Evolutionary conservation across 495 filamentous ascomycete genomes (phyloP).

Genomic region (Diplogelasinospora grovesii): DNA sequence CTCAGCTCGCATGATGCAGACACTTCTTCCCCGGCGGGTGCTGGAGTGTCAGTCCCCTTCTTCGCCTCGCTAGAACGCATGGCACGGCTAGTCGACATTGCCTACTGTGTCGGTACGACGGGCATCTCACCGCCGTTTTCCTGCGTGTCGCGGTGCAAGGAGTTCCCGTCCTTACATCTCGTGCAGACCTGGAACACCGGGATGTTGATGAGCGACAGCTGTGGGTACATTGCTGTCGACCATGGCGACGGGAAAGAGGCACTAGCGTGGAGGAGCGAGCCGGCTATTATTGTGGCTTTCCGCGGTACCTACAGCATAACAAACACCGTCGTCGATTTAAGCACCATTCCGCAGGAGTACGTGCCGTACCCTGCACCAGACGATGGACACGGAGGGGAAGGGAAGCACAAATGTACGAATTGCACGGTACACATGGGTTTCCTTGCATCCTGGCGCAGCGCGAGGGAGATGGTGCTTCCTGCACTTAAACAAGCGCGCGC

Average conservation of each 20-base stretch:
- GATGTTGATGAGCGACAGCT: slow-evolving; percentile 77
- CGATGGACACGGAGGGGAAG: slow-evolving; percentile 31
- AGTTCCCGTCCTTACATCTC: slow-evolving; percentile 74
- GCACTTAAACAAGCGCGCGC: slow-evolving; percentile 47
- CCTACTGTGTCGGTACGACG: slow-evolving; percentile 81
- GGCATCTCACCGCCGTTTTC: slow-evolving; percentile 76
- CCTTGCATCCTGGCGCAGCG: slow-evolving; percentile 70
- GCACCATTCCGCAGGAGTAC: slow-evolving; percentile 82
- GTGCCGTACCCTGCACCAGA: slow-evolving; percentile 67
- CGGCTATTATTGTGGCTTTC: slow-evolving; percentile 78
- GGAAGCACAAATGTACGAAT: slow-evolving; percentile 52
- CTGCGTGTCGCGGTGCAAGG: slow-evolving; percentile 74
- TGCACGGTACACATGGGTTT: slow-evolving; percentile 94
- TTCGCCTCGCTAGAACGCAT: slow-evolving; percentile 81
- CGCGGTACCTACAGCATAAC: slow-evolving; percentile 89
- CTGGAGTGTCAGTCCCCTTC: slow-evolving; percentile 56
- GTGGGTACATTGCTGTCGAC: slow-evolving; percentile 86
- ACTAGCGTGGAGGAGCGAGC: slow-evolving; percentile 23
- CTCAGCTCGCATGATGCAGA: slow-evolving; percentile 9
- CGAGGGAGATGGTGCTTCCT: slow-evolving; percentile 56
- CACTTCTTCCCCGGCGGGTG: slow-evolving; percentile 6
- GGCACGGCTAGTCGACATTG: slow-evolving; percentile 83
- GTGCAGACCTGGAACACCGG: slow-evolving; percentile 88
- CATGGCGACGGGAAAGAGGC: slow-evolving; percentile 38
- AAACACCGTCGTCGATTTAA: slow-evolving; percentile 84